Evolutionary conservation across 441 rosid species (phyloP).

Genomic region (Syzygium malaccense): DNA sequence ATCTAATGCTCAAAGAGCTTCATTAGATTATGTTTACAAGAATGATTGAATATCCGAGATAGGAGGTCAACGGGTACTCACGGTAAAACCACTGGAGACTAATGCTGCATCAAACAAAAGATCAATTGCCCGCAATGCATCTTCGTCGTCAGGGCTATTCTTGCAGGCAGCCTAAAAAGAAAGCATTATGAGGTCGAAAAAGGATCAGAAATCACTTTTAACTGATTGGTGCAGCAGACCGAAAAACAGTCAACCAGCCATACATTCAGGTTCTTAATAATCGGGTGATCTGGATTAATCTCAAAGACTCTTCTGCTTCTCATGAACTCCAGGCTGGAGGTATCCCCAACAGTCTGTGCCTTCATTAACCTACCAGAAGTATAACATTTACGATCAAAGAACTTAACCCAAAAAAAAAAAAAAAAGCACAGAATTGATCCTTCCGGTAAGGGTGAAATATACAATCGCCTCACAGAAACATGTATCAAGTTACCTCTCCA

Average conservation of each 20-base stretch:
- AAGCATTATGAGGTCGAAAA: background rate
- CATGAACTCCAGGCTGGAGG: conserved; percentile 81
- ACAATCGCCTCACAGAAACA: background rate
- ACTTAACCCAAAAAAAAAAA: background rate
- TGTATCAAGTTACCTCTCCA: conserved; percentile 65
- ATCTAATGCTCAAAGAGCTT: background rate
- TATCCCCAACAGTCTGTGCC: conserved; percentile 76
- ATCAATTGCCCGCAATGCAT: conserved; percentile 77
- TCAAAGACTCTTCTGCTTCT: conserved; percentile 90
- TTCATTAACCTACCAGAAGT: conserved; percentile 66
- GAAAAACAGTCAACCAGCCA: background rate
- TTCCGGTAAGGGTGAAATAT: background rate
- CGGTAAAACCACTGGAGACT: conserved; percentile 88
- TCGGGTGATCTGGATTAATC: conserved; percentile 84
- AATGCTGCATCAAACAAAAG: conserved; percentile 82
- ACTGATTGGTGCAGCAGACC: background rate
- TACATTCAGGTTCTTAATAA: conserved; percentile 65
- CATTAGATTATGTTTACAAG: background rate
- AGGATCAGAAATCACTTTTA: background rate
- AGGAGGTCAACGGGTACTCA: conserved; percentile 21
- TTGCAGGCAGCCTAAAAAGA: conserved; percentile 59
- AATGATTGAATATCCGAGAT: background rate
- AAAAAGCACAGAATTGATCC: background rate
- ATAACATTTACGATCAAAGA: background rate
- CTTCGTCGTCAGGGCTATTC: conserved; percentile 60